These are phyloP conservation scores for Arctium lappa DNA, from an alignment of 129 eudicot species.

Conservation along the genomic window DNA sequence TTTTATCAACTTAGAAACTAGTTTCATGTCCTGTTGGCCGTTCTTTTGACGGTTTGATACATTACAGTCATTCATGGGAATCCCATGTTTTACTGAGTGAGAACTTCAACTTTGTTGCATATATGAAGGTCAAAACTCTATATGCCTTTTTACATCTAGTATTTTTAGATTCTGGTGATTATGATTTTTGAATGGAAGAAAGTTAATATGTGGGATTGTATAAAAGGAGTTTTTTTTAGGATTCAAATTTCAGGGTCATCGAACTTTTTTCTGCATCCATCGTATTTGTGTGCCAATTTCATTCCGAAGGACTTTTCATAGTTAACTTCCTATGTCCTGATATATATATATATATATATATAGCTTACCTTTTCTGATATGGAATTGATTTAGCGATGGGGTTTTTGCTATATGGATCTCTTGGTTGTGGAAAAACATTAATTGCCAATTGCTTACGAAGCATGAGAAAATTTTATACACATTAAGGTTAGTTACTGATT, in stretches of 20 bases:
- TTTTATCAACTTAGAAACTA: no score
- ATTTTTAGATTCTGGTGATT: background rate
- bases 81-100: background rate
- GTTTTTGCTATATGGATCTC: conserved; percentile 36
- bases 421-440: conserved; percentile 32
- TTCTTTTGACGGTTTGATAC: background rate
- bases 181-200: background rate
- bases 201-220: background rate
- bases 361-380: conserved; percentile 29
- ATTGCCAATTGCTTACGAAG: conserved; percentile 38
- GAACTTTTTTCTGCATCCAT: background rate
- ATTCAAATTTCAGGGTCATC: background rate
- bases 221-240: background rate
- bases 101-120: background rate
- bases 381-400: conserved; percentile 78
- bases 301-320: background rate
- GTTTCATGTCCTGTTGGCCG: background rate
- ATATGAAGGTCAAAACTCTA: no score
- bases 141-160: background rate
- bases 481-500: conserved; percentile 49
- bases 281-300: no score
- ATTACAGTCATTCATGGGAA: background rate
- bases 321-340: background rate
- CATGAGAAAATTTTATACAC: conserved; percentile 43
- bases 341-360: background rate